Conservation (phyloP, 805 yeast species). For the Saccharomycopsis olivae region DNA sequence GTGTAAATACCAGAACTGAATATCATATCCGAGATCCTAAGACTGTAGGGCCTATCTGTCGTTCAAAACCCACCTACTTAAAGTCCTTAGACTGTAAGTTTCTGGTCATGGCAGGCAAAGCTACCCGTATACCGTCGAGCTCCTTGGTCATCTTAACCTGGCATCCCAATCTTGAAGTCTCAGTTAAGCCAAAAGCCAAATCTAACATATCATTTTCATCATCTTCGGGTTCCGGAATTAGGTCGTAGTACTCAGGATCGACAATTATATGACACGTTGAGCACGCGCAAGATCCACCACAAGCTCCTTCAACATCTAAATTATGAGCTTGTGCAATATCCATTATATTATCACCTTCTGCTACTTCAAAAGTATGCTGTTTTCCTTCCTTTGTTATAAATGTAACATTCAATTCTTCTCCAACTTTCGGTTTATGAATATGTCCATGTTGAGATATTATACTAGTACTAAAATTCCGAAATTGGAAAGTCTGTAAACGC, state of each 20-base stretch:
- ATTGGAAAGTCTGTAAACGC: too few species aligned
- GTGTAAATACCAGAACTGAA: too few species aligned
- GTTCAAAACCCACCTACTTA: too few species aligned
- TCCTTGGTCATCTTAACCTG: constrained; percentile 85
- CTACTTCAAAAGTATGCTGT: constrained; percentile 72
- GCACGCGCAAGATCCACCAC: constrained; percentile 99
- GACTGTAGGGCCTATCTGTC: too few species aligned
- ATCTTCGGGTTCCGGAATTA: constrained; percentile 88
- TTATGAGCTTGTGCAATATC: constrained; percentile 94
- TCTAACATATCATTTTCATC: constrained; percentile 99
- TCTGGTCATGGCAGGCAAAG: constrained; percentile 95
- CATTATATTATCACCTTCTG: constrained; percentile 83
- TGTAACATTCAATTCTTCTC: constrained; percentile 81
- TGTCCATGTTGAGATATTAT: constrained; percentile 55
- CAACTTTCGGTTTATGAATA: constrained; percentile 80
- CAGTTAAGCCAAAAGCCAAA: constrained; percentile 93
- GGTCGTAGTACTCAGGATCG: constrained; percentile 90
- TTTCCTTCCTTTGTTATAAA: constrained; percentile 88
- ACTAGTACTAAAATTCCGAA: constrained; percentile 25
- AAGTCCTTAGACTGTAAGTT: constrained; percentile 76
- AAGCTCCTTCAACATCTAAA: constrained; percentile 95
- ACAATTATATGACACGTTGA: constrained; percentile 95
- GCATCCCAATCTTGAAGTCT: constrained; percentile 92
- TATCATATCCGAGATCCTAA: too few species aligned
- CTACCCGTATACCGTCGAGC: constrained; percentile 87